A percentile compares a stretch with the other conserved stretches of the same genome.
Conservation (phyloP, 83 land plant genomes). For the Picea engelmannii region DNA sequence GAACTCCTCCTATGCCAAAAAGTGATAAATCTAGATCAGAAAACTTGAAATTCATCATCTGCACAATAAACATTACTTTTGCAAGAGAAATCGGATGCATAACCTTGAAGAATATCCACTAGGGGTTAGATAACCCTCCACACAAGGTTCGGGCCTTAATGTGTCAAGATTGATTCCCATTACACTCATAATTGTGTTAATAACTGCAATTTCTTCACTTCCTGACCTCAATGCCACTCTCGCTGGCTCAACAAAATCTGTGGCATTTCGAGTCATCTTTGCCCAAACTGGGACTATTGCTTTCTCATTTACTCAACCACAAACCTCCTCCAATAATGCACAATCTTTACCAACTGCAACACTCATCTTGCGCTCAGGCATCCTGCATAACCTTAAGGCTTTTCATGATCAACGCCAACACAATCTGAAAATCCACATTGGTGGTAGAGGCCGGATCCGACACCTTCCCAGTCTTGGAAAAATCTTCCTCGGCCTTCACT, state of each 20-base stretch:
- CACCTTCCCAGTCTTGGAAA: constrained; percentile 63
- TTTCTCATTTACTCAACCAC: constrained; percentile 97
- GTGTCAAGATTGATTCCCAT: too few relatives aligned
- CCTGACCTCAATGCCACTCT: too few relatives aligned
- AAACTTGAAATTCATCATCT: constrained; percentile 91
- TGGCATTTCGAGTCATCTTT: constrained; percentile 98
- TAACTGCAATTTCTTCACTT: too few relatives aligned
- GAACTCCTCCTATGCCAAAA: constrained; percentile 97
- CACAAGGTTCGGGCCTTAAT: too few relatives aligned
- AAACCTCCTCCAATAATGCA: constrained; percentile 79
- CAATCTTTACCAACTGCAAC: constrained; percentile 33
- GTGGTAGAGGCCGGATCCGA: too few relatives aligned
- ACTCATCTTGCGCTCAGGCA: too few relatives aligned
- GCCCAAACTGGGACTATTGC: constrained; percentile 99
- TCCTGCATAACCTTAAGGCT: too few relatives aligned
- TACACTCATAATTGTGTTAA: too few relatives aligned
- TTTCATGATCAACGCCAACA: too few relatives aligned
- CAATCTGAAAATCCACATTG: too few relatives aligned
- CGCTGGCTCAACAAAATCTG: constrained; percentile 66
- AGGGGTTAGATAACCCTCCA: too few relatives aligned
- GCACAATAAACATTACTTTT: constrained; percentile 92
- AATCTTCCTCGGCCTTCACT: constrained; percentile 85
- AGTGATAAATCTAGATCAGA: constrained; percentile 61
- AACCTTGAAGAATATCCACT: too few relatives aligned
- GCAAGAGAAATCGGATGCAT: constrained; percentile 96